A percentile compares a stretch with the other conserved stretches of the same genome.
Conservation (phyloP, 208 protist species). For the Wallacemonas rigidus region DNA sequence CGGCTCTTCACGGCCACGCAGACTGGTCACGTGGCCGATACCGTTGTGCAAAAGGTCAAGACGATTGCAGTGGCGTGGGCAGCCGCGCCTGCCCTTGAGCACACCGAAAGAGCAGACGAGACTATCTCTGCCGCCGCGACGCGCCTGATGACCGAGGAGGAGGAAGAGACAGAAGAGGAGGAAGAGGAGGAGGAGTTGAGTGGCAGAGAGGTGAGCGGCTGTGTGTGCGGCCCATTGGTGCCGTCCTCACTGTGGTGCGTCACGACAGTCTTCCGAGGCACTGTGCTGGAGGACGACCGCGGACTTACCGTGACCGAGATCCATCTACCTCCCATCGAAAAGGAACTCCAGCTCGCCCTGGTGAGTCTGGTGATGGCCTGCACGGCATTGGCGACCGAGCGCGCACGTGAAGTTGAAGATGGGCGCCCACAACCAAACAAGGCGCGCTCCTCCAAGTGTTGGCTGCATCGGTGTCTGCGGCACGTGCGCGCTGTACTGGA, state of each 20-base stretch:
- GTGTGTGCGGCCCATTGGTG: slow-evolving; percentile 8
- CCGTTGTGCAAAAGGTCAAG: slow-evolving; percentile 37
- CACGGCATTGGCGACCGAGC: not conserved
- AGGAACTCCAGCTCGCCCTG: slow-evolving; percentile 46
- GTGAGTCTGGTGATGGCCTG: slow-evolving; percentile 31
- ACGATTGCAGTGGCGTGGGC: slow-evolving; percentile 21
- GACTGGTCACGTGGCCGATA: slow-evolving; percentile 15
- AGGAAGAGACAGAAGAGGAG: no score
- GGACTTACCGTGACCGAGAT: slow-evolving; percentile 1
- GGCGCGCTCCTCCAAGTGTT: not conserved
- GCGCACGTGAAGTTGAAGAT: not conserved
- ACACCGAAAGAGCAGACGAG: no score
- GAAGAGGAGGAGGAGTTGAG: no score
- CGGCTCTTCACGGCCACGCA: slow-evolving; percentile 52
- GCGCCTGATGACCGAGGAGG: no score
- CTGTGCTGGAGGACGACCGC: slow-evolving; percentile 1
- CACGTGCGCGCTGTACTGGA: not conserved
- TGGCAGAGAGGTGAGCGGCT: not conserved
- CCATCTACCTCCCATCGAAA: slow-evolving; percentile 4
- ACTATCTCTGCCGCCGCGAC: no score
- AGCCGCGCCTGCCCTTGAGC: no score
- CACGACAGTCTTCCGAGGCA: not conserved
- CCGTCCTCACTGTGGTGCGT: not conserved
- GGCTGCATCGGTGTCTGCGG: not conserved
- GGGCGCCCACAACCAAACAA: no score